Evolutionary conservation across 768 basidiomycete genomes (phyloP).

Genomic region (Scleroderma bovista): DNA sequence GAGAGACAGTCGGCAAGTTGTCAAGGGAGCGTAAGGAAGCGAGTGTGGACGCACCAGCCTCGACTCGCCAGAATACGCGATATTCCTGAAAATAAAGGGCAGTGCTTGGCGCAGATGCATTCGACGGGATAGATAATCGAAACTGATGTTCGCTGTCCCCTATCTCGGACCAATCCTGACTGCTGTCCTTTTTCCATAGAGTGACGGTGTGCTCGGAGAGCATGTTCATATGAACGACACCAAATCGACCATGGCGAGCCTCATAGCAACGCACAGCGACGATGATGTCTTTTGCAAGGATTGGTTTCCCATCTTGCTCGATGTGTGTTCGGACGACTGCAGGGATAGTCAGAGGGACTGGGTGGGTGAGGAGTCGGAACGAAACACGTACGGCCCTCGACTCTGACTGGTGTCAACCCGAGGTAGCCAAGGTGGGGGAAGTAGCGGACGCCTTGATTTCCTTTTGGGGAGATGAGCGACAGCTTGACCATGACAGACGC

Average conservation of each 20-base stretch:
- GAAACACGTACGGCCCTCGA: conserved; percentile 61
- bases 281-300: conserved; percentile 61
- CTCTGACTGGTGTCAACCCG: conserved; percentile 71
- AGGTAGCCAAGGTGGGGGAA: conserved; percentile 77
- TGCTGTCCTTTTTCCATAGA: conserved; percentile 63
- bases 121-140: conserved; percentile 59
- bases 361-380: conserved; percentile 4
- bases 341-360: conserved; percentile 4
- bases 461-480: conserved; percentile 60
- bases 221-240: conserved; percentile 52
- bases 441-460: conserved; percentile 62
- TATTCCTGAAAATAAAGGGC: conserved; percentile 68
- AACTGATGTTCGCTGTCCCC: conserved; percentile 68
- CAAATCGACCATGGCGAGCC: conserved; percentile 58
- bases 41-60: conserved; percentile 56
- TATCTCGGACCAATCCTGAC: conserved; percentile 53
- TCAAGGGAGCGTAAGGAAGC: neutral
- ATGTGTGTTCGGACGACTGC: conserved; percentile 65
- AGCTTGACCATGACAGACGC: conserved; percentile 57
- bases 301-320: conserved; percentile 63
- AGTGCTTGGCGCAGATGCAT: conserved; percentile 60
- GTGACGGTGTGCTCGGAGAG: conserved; percentile 62
- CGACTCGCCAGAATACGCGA: conserved; percentile 76
- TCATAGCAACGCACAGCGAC: conserved; percentile 85
- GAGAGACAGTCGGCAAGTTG: neutral